A percentile compares a stretch with the other conserved stretches of the same genome.
Evolutionary conservation across 139 green algal species (phyloP).

Genomic region (Coelastrella sp.): DNA sequence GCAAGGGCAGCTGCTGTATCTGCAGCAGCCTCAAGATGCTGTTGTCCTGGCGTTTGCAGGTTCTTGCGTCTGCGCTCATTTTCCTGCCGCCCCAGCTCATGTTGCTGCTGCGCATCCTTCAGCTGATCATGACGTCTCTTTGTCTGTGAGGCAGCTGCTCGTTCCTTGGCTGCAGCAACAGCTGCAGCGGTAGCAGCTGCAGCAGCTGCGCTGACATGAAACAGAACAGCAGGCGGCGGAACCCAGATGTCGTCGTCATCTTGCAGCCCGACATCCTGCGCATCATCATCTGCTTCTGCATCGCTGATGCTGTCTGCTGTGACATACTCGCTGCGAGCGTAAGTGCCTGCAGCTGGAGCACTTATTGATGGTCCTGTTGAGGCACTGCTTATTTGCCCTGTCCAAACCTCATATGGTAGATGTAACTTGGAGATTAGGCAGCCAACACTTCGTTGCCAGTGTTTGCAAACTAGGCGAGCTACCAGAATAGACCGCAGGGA

Average conservation of each 20-base stretch:
- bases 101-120: conserved; percentile 8
- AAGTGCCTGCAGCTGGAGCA: background rate
- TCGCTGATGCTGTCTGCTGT: background rate
- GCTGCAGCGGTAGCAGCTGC: background rate
- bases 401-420: background rate
- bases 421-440: background rate
- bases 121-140: too few species aligned
- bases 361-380: background rate
- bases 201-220: background rate
- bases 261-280: background rate
- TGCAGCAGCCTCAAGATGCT: conserved; percentile 15
- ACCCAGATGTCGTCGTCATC: background rate
- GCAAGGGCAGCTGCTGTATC: background rate
- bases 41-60: background rate
- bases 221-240: background rate
- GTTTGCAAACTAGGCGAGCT: background rate
- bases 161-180: background rate
- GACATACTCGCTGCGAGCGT: background rate
- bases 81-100: background rate
- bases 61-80: background rate
- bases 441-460: background rate
- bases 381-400: background rate
- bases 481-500: background rate
- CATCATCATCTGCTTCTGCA: background rate
- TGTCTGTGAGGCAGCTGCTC: background rate